Evolutionary conservation across 148 eudicot species (phyloP), one percentile per base, ranked within the genome.

Genomic region (Dianthus caryophyllus): DNA sequence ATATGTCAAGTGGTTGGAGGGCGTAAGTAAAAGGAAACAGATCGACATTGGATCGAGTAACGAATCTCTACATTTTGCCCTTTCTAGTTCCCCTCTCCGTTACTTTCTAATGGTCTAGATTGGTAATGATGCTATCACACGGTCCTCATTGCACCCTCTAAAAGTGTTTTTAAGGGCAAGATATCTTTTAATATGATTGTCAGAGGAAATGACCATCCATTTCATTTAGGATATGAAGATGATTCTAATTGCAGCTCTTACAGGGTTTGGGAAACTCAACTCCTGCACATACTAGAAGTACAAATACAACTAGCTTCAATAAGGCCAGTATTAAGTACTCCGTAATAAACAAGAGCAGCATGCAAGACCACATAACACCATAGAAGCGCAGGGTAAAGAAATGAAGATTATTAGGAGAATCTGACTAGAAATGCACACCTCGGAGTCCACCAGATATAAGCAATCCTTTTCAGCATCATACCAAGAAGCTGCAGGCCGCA

Each of bases 401-500:
- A 26, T 50, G 14, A n/a, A 66, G 59, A 54, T 26, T 25, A 27
- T 9, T 5, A 9, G 6, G 8, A 31, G 9, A 22, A 67, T 16
- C 57, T 16, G 36, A 25, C 66, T 33, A 7, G 11, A 22, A 27
- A 22, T 36, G 24, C 39, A 31, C 84, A 94, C 98, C 86, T 94
- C 98, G 2, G 90, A 90, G 76, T 94, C 98, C 75, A 84, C 90
- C 74, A 94, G 70, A 76, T 88, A 94, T 57, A 94, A 79, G 74
- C 88, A 88, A 86, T 81, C 87, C 61, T 84, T 88, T 38, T 76
- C 62, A 72, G 78, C 76, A 74, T 83, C 65, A 77, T 90, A 94
- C 71, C 82, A 86, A 29, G 90, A 90, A 80, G 88, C 96, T 61
- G 97, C 97, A 66, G 98, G 98, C 58, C 98, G 81, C 84, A 76